Evolutionary conservation across 2,329 filamentous ascomycete genomes (phyloP), one percentile per base, ranked within the genome.

Genomic region (Gaeumannomyces sp.): DNA sequence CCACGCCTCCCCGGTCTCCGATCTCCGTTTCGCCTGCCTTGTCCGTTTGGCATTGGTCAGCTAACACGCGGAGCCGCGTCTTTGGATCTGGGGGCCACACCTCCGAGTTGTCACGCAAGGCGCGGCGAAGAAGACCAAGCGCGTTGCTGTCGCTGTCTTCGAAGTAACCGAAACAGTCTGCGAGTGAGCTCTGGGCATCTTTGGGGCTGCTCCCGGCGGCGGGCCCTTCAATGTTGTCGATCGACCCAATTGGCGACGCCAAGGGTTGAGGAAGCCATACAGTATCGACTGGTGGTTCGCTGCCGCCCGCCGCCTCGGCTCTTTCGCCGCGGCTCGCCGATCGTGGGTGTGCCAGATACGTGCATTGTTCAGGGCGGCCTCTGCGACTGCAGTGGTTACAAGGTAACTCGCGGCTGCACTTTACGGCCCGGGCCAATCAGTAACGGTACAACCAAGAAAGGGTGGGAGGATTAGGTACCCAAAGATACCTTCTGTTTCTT

Each of bases 381-480:
- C 57, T 10, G n/a, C 27, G n/a, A n/a, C n/a, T 59, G 57, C 57
- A 59, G 57, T 59, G 57, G 25, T 59, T 28, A 13, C 57, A 59
- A 2, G 57, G 57, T 3, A 31, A 16, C 16, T 59, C 5, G 4
- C 57, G 57, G 25, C 27, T 59, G 57, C 57, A 59, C 57, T 59
- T n/a, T 29, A 29, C 29, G 29, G 29, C n/a, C 29, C 29, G 29
- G 29, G 6, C 29, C 29, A 29, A 29, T 29, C 29, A 29, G 29
- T 29, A 3, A 6, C 29, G 29, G 6, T 29, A 29, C 29, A 29
- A 29, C 6, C 29, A 6, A 29, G 29, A 29, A 6, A 29, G 29
- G 29, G 45, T 53, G 45, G 45, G 56, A n/a, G 56, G 19, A n/a
- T 16, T 59, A 16, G n/a, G n/a, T n/a, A n/a, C n/a, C 16, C 45